A percentile compares a stretch with the other conserved stretches of the same genome.
Conservation (phyloP, 768 basidiomycete genomes). For the Hirschioporus abietinus region DNA sequence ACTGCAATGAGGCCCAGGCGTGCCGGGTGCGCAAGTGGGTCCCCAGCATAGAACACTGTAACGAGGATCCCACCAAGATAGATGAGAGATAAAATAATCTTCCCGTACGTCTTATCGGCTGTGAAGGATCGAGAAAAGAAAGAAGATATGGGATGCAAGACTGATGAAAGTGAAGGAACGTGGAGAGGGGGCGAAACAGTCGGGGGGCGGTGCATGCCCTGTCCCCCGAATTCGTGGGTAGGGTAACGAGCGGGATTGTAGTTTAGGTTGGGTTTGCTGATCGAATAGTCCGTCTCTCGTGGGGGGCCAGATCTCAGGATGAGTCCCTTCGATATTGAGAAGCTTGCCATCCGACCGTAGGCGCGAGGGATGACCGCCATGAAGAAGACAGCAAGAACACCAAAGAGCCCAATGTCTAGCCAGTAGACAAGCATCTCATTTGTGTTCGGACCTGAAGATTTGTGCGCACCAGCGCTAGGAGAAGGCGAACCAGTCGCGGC, state of each 20-base stretch:
- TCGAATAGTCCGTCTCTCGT: background rate
- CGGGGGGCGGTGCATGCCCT: conserved; percentile 9
- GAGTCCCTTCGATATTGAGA: conserved; percentile 45
- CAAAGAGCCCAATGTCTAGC: conserved; percentile 38
- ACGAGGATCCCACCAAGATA: conserved; percentile 43
- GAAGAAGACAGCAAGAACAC: conserved; percentile 34
- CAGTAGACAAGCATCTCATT: background rate
- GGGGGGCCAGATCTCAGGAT: conserved; percentile 31
- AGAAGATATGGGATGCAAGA: conserved; percentile 40
- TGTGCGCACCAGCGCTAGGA: background rate
- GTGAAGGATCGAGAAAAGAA: conserved; percentile 36
- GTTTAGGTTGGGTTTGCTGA: background rate
- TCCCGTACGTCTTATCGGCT: conserved; percentile 45
- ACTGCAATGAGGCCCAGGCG: conserved; percentile 50
- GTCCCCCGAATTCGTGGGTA: conserved; percentile 15
- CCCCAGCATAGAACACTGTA: conserved; percentile 44
- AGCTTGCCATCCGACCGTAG: conserved; percentile 33
- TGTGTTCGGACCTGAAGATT: background rate
- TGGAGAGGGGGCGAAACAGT: conserved; percentile 37
- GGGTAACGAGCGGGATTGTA: conserved; percentile 1
- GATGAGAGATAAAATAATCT: conserved; percentile 37
- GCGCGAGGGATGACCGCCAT: conserved; percentile 45
- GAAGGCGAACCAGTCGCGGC: background rate
- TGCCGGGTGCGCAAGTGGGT: conserved; percentile 42
- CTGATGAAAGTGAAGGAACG: conserved; percentile 37